Evolutionary conservation across 768 basidiomycete species (phyloP).

Genomic region (Kwoniella dejecticola): DNA sequence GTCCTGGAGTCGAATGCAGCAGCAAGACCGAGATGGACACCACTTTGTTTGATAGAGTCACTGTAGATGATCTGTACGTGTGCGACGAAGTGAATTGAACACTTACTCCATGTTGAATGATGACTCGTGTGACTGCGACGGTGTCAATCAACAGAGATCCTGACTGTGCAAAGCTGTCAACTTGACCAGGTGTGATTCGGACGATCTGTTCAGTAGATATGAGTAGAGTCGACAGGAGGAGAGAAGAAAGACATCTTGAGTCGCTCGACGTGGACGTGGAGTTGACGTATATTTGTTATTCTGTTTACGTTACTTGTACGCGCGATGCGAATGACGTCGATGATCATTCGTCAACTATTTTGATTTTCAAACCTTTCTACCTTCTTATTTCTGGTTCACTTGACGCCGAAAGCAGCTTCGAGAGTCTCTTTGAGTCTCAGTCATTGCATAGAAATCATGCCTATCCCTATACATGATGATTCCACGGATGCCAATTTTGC

Average conservation of each 20-base stretch:
- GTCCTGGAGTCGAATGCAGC: too few relatives aligned
- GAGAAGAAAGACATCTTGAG: not conserved
- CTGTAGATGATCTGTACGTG: too few relatives aligned
- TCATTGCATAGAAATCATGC: too few relatives aligned
- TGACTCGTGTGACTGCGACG: too few relatives aligned
- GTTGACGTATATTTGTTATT: not conserved
- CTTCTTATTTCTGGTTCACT: not conserved
- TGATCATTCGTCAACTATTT: not conserved
- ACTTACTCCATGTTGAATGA: too few relatives aligned
- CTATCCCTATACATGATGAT: constrained; percentile 12
- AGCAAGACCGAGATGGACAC: too few relatives aligned
- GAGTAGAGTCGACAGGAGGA: not conserved
- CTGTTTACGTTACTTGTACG: constrained; percentile 4
- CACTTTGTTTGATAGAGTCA: too few relatives aligned
- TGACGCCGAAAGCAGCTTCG: not conserved
- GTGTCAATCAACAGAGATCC: too few relatives aligned
- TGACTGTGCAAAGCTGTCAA: too few relatives aligned
- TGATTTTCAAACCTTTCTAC: constrained; percentile 5
- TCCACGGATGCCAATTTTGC: not conserved
- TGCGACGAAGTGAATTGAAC: too few relatives aligned
- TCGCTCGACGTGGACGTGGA: constrained; percentile 13
- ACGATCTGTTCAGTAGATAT: too few relatives aligned
- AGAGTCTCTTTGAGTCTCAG: not conserved
- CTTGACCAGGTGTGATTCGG: too few relatives aligned
- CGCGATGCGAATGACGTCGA: not conserved